Evolutionary conservation across 805 yeast species (phyloP).

Genomic region (Danielozyma ontarioensis): DNA sequence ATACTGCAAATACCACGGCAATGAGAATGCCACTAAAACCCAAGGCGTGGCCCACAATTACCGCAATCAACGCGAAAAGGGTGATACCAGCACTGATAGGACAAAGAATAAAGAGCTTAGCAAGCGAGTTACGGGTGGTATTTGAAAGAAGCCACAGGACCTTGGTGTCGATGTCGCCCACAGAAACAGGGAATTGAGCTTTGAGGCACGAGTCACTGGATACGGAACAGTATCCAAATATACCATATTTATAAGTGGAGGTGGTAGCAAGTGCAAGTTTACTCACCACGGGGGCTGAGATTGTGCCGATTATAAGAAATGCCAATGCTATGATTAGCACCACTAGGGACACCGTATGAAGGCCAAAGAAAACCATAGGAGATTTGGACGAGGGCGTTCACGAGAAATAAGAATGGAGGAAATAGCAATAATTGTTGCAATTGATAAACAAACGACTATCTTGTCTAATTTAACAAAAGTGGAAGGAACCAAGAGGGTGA

Average conservation of each 20-base stretch:
- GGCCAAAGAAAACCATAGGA: constrained; percentile 20
- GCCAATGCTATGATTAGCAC: constrained; percentile 53
- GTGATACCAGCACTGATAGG: constrained; percentile 68
- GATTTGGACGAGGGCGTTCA: no score
- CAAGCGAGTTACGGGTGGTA: constrained; percentile 45
- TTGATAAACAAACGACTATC: no score
- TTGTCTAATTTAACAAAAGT: no score
- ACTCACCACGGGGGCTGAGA: constrained; percentile 55
- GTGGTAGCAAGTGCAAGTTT: constrained; percentile 47
- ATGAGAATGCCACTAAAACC: constrained; percentile 23
- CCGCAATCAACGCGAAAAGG: constrained; percentile 28
- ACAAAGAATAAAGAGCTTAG: constrained; percentile 50
- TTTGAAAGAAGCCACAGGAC: constrained; percentile 44
- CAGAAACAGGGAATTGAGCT: constrained; percentile 43
- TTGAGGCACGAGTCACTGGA: constrained; percentile 31
- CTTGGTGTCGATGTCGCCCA: constrained; percentile 21
- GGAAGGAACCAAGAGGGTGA: no score
- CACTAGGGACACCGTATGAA: constrained; percentile 37
- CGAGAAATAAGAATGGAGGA: no score
- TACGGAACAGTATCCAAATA: constrained; percentile 57
- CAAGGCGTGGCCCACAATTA: constrained; percentile 20
- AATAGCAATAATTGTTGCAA: no score
- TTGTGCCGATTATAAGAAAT: constrained; percentile 53
- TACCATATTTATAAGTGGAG: constrained; percentile 48
- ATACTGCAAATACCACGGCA: constrained; percentile 39